Evolutionary conservation across 106 monocot genomes (phyloP).

Genomic region (Dendrobium officinale): DNA sequence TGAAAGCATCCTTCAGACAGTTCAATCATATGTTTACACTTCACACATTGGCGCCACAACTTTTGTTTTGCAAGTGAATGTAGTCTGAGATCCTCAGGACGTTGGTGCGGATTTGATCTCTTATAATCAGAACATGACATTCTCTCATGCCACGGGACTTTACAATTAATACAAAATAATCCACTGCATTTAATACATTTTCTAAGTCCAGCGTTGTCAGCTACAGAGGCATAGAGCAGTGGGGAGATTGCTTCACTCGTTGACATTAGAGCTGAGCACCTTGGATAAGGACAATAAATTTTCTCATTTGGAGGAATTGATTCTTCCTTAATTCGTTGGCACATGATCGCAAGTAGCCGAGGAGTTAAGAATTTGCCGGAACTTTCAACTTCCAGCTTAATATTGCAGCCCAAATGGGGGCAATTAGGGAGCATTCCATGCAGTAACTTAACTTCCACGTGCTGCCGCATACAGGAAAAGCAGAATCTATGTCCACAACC

Average conservation of each 20-base stretch:
- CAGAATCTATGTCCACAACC: conserved; percentile 72
- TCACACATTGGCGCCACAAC: conserved; percentile 76
- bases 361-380: conserved; percentile 51
- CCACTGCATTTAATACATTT: conserved; percentile 67
- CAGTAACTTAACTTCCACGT: conserved; percentile 76
- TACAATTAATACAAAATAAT: conserved; percentile 67
- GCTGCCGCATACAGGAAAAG: conserved; percentile 84
- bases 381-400: conserved; percentile 45
- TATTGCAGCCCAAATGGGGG: conserved; percentile 67
- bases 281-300: conserved; percentile 85
- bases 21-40: conserved; percentile 94
- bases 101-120: conserved; percentile 34
- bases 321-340: conserved; percentile 57
- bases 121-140: conserved; percentile 63
- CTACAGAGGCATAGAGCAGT: conserved; percentile 23
- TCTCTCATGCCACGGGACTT: conserved; percentile 72
- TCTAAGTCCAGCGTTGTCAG: conserved; percentile 36
- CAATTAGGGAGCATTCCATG: conserved; percentile 69
- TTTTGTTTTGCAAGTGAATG: conserved; percentile 54
- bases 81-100: conserved; percentile 54
- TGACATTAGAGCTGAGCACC: conserved; percentile 91
- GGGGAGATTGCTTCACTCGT: conserved; percentile 35
- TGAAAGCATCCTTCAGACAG: conserved; percentile 89
- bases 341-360: conserved; percentile 45
- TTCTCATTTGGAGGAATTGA: conserved; percentile 68